Evolutionary conservation across 1,284 basidiomycete species (phyloP).

Genomic region (Lentinula novae-zelandiae): DNA sequence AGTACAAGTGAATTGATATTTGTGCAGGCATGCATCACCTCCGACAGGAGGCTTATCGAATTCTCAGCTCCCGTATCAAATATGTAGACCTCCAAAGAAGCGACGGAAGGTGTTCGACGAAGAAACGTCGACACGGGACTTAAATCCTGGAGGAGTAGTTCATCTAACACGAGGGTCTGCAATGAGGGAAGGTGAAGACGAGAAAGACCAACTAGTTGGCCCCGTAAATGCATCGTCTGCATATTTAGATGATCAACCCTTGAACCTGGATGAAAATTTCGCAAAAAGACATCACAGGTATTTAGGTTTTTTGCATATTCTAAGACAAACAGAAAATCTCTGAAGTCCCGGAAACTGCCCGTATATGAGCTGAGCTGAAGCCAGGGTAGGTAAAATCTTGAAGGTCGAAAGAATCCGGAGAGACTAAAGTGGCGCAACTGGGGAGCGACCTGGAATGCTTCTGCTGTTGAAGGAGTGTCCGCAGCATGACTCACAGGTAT

Average conservation of each 20-base stretch:
- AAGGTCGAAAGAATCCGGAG: constrained; percentile 2
- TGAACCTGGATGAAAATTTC: neutral
- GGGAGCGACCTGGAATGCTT: constrained; percentile 5
- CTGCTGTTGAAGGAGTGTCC: constrained; percentile 4
- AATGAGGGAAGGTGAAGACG: neutral
- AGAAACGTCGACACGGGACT: neutral
- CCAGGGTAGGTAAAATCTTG: constrained; percentile 4
- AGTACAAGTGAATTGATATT: neutral
- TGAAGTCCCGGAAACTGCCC: constrained; percentile 1
- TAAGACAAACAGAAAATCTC: constrained; percentile 4
- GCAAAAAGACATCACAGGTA: constrained; percentile 7
- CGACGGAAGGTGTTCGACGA: constrained; percentile 1
- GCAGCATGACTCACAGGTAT: neutral
- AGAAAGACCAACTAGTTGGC: neutral
- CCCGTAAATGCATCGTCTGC: neutral
- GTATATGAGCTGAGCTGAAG: neutral
- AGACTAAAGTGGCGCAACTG: constrained; percentile 1
- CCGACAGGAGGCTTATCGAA: neutral
- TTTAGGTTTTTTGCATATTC: neutral
- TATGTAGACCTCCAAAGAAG: neutral
- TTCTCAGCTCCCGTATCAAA: neutral
- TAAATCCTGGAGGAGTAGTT: neutral
- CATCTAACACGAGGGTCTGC: neutral
- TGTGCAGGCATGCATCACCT: neutral
- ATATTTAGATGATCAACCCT: neutral